Percentiles rank a stretch among this genome's conserved stretches.
Conservation (phyloP, 352 stramenopile genomes). For the Phytophthora agathidicida region DNA sequence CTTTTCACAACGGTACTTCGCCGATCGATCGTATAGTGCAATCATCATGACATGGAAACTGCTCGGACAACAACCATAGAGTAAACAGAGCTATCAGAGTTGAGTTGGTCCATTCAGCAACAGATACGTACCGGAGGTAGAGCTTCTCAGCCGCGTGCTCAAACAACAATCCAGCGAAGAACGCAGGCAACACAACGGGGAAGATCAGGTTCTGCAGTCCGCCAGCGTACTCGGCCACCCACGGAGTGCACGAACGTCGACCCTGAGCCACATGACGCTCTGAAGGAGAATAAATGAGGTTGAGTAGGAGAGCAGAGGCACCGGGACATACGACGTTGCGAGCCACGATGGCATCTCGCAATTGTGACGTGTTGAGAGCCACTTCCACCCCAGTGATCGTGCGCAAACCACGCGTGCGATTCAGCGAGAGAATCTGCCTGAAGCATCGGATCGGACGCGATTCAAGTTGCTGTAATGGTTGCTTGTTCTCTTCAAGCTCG, state of each 20-base stretch:
- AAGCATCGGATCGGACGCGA: conserved; percentile 45
- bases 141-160: conserved; percentile 40
- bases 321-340: conserved; percentile 60
- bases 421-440: conserved; percentile 54
- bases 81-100: no score
- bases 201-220: conserved; percentile 65
- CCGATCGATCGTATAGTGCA: conserved; percentile 50
- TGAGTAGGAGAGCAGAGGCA: conserved; percentile 56
- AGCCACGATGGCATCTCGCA: conserved; percentile 55
- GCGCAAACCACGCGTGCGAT: conserved; percentile 44
- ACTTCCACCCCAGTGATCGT: conserved; percentile 65
- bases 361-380: conserved; percentile 49
- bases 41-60: conserved; percentile 57
- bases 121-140: conserved; percentile 46
- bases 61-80: background rate
- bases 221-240: conserved; percentile 60
- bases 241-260: conserved; percentile 46
- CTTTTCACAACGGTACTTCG: conserved; percentile 20
- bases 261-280: conserved; percentile 42
- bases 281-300: conserved; percentile 59
- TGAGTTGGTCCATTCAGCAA: no score
- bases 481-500: background rate
- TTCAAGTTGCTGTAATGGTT: no score
- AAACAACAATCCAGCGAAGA: conserved; percentile 51
- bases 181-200: conserved; percentile 45